Percentiles rank a stretch among this genome's conserved stretches.
These are phyloP conservation scores for Boletus tomentosulus DNA, from an alignment of 768 basidiomycete genomes.

Conservation along the genomic window DNA sequence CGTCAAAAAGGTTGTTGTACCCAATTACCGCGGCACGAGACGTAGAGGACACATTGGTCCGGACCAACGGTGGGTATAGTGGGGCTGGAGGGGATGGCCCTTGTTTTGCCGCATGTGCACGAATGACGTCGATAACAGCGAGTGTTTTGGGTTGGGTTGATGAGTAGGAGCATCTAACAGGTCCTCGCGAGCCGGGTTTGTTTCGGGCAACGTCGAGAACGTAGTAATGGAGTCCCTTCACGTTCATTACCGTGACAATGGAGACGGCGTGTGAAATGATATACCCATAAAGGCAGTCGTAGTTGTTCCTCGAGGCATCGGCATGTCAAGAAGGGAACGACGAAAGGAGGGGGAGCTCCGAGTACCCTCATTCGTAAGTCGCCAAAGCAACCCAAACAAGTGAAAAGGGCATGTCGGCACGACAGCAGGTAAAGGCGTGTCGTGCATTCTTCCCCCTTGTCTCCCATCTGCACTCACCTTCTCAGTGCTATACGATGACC, in stretches of 20 bases:
- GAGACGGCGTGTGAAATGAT: slow-evolving; percentile 18
- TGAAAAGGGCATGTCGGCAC: slow-evolving; percentile 30
- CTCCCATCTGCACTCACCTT: slow-evolving; percentile 31
- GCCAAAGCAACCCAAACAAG: slow-evolving; percentile 31
- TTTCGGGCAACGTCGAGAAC: too few species aligned
- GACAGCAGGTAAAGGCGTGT: slow-evolving; percentile 36
- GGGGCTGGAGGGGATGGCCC: slow-evolving; percentile 10
- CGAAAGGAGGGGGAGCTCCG: slow-evolving; percentile 15
- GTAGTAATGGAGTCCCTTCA: neutral
- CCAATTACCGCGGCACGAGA: slow-evolving; percentile 18
- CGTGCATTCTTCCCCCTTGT: slow-evolving; percentile 35
- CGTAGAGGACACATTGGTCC: neutral
- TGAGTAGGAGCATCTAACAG: neutral
- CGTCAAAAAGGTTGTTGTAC: slow-evolving; percentile 6
- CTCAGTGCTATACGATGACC: slow-evolving; percentile 34
- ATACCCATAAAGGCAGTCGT: slow-evolving; percentile 15
- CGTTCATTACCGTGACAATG: slow-evolving; percentile 22
- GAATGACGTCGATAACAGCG: slow-evolving; percentile 10
- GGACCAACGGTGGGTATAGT: slow-evolving; percentile 25
- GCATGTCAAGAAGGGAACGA: slow-evolving; percentile 16
- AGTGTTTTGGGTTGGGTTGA: neutral
- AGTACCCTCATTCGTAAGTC: slow-evolving; percentile 17
- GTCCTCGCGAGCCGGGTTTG: slow-evolving; percentile 3
- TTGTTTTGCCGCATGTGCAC: neutral
- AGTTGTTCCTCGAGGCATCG: slow-evolving; percentile 28